Evolutionary conservation across 2,329 filamentous ascomycete genomes (phyloP).

Genomic region (Ophiostoma fasciatum): DNA sequence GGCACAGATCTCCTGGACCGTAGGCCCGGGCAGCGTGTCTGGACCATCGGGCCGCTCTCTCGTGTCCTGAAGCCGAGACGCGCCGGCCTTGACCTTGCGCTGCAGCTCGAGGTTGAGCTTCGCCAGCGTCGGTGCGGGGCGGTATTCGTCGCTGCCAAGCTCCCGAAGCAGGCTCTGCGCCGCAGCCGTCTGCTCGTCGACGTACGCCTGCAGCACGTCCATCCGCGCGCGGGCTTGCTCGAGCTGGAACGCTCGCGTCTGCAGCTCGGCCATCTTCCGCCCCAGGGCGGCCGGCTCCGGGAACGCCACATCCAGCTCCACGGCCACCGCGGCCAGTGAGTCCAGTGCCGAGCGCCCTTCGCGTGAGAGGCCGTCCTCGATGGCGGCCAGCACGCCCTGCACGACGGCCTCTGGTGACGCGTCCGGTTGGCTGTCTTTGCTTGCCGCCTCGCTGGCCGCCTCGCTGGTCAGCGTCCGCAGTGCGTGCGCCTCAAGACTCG

Average conservation of each 20-base stretch:
- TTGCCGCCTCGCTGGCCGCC: background rate
- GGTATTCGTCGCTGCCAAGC: slow-evolving; percentile 32
- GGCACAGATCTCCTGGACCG: slow-evolving; percentile 40
- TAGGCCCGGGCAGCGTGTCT: slow-evolving; percentile 25
- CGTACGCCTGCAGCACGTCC: slow-evolving; percentile 37
- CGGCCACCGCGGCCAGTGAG: slow-evolving; percentile 37
- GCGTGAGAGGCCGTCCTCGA: slow-evolving; percentile 38
- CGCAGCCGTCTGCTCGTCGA: slow-evolving; percentile 33
- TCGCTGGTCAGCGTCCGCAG: slow-evolving; percentile 32
- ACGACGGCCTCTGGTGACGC: slow-evolving; percentile 2
- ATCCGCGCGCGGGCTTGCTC: slow-evolving; percentile 42
- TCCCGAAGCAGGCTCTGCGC: slow-evolving; percentile 25
- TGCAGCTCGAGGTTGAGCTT: slow-evolving; percentile 62
- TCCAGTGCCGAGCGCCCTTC: slow-evolving; percentile 43
- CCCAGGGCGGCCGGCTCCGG: slow-evolving; percentile 35
- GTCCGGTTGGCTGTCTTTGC: slow-evolving; percentile 20
- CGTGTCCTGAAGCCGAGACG: slow-evolving; percentile 53
- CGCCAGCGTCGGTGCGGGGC: slow-evolving; percentile 41
- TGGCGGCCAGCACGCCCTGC: slow-evolving; percentile 31
- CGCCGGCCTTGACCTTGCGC: slow-evolving; percentile 52
- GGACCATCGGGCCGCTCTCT: slow-evolving; percentile 25
- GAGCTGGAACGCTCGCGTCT: slow-evolving; percentile 35
- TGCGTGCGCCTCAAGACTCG: slow-evolving; percentile 43
- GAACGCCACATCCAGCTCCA: slow-evolving; percentile 32
- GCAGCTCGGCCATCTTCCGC: slow-evolving; percentile 38